Base-by-base conservation (phyloP, 805 yeast species). In the Candida tammaniensis region DNA sequence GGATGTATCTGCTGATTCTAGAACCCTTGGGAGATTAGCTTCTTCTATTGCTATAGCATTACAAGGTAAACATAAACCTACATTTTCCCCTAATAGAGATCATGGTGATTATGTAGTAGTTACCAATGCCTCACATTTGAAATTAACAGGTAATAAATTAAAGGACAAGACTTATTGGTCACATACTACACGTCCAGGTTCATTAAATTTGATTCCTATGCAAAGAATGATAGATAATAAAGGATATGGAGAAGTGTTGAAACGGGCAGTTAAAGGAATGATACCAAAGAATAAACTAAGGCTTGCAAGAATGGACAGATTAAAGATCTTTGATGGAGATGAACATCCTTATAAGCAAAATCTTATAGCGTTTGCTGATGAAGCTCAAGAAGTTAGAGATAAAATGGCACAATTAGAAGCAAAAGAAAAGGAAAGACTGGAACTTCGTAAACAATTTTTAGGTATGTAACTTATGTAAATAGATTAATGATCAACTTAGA, bases 11-110 rank as follows among this genome's bases (percentile, higher is more conserved):
- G 72, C 77, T 31, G 98, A 93, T 36, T 63, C 70, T 23, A 76
- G 98, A 52, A 81, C 97, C 0, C 62, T 93, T 30, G 99, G 99
- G 55, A 82, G 98, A 55, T 60, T 93, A 38, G 98, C 99, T 4
- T 72, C 95, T 1, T 73, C 81, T 38, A 88, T 93, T 37, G 97
- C 98, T 17, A 70, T 79, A 19, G 80, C 93, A 0, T 71, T 93
- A 26, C 87, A 86, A 63, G 99, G 99, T n/a, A 93, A 93, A 59
- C 97, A 93, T 66, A 93, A 93, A 68, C 99, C 99, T 4, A 75
- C 87, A 0, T 82, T 64, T 46, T 86, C 88, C 51, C 68, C 69
- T 19, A 64, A 64, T 47, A 55, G 83, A 56, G 99, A 93, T 63
- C 78, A 81, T 44, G 99, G 99, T 10, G 99, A 93, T 61, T 93